Evolutionary conservation across 2,329 filamentous ascomycete genomes (phyloP), one percentile per base, ranked within the genome.

Genomic region (Exophiala spinifera): DNA sequence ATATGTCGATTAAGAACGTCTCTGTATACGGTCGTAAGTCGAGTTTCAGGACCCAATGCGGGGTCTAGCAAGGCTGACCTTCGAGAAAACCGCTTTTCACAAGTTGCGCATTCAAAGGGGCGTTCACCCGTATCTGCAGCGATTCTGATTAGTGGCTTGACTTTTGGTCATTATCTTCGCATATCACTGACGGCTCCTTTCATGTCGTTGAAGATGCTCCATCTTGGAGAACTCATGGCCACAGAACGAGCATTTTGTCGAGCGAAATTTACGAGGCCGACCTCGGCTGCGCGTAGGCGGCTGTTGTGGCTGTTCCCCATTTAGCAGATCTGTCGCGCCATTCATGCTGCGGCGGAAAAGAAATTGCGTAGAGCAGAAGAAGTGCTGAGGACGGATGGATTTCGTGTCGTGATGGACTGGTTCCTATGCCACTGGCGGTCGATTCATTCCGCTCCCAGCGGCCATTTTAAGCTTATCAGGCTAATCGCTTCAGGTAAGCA

Each of bases 131-230:
- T 44, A 5, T 44, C 42, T 44, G 42, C 4, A 23, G 19, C 11
- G 28, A 10, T 10, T 31, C 11, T 10, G 7, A 31, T 31, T 31
- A 31, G 28, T 11, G 28, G 6, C 3, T 31, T 31, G 7, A 10
- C 10, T 31, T 31, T 10, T 10, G n/a, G 28, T 31, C 8, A 31
- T 10, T 31, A 11, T 31, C 7, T 3, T 31, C 6, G 11, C 28
- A 31, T 10, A 31, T 31, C 28, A 31, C 28, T 31, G 7, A 44
- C 42, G 42, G 20, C 20, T 25, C 5, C 42, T 20, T 25, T 44
- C 42, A n/a, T 44, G 42, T 11, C 42, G 42, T 25, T 44, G 42
- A 44, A 44, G 42, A 28, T 44, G 42, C 42, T 44, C 42, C 21
- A 44, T 23, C 42, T 44, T 44, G 19, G 42, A 44, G 20, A 44